phyloP scores from a whole-genome alignment of 805 yeast species.

The fission yeast (Schizosaccharomyces pombe) region DNA sequence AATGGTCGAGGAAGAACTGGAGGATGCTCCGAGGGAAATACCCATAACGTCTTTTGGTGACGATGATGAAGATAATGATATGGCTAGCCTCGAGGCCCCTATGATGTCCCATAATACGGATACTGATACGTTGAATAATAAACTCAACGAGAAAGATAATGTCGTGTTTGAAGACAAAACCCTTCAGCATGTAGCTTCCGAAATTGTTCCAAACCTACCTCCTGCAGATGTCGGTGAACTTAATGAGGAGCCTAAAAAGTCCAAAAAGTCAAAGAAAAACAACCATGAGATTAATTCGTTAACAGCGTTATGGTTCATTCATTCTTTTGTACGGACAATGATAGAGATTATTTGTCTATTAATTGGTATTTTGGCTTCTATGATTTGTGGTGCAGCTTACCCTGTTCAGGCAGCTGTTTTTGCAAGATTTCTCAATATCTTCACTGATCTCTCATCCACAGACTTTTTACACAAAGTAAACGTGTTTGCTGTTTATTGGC shows the following conservation, averaged over 20 bases:
- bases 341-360: conserved; percentile 8
- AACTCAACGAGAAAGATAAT: too few relatives aligned
- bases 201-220: too few relatives aligned
- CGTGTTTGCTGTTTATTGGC: conserved; percentile 3
- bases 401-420: conserved; percentile 17
- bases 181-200: too few relatives aligned
- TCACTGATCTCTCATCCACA: conserved; percentile 16
- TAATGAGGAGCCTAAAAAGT: too few relatives aligned
- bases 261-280: not conserved
- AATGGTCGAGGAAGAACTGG: conserved; percentile 6
- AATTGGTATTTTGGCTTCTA: conserved; percentile 8
- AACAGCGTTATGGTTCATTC: not conserved
- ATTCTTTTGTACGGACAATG: not conserved
- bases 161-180: too few relatives aligned
- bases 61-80: not conserved
- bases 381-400: conserved; percentile 8
- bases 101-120: too few relatives aligned
- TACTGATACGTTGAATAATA: too few relatives aligned
- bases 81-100: not conserved
- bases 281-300: not conserved
- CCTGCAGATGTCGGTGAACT: too few relatives aligned
- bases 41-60: not conserved
- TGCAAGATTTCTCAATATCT: conserved; percentile 17
- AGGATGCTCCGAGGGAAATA: too few relatives aligned
- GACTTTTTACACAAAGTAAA: conserved; percentile 9